Evolutionary conservation across 805 yeast species (phyloP), one percentile per base, ranked within the genome.

Genomic region (Vanderwaltozyma tropicalis): DNA sequence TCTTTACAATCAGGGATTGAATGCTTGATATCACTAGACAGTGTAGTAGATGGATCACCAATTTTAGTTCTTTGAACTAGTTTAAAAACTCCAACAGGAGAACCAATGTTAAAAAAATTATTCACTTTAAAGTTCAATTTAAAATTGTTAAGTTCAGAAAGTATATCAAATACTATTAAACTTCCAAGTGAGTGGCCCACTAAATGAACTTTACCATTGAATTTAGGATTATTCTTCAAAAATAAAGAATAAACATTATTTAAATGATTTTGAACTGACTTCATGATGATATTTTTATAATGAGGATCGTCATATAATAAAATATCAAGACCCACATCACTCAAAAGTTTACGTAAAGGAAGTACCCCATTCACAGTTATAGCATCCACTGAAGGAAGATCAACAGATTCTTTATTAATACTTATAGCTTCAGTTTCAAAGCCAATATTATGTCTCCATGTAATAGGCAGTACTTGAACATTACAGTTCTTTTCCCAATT

Each of bases 101-200:
- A 85, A 0, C 97, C 98, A 24, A 86, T 68, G 11, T 83, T 76
- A 55, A 86, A 88, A 45, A 76, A 71, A 45, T 80, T 80, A 14
- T 78, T 80, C 5, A 85, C 88, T 0, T 74, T 69, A 53, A 89
- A 89, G 24, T 73, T 71, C 17, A 89, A 66, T 2, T 57, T 48
- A 40, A 62, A 61, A 1, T 65, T 67, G 2, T 54, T 46, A 27
- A 75, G 80, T 14, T 62, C 53, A 9, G 78, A 62, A 21, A 88
- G 58, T 22, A 89, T 66, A 57, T 89, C 96, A 44, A 86, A 78
- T 1, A 78, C 66, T 26, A 89, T 82, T 0, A 89, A 82, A 3
- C 95, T 80, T 0, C 98, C 98, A 26, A 89, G 63, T 0, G 97
- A 89, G 57, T 89, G 98, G 1, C 96, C 97, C 41, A 87, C 63